Evolutionary conservation across 2,329 filamentous ascomycete species (phyloP).

Genomic region (Pseudonectria buxi): DNA sequence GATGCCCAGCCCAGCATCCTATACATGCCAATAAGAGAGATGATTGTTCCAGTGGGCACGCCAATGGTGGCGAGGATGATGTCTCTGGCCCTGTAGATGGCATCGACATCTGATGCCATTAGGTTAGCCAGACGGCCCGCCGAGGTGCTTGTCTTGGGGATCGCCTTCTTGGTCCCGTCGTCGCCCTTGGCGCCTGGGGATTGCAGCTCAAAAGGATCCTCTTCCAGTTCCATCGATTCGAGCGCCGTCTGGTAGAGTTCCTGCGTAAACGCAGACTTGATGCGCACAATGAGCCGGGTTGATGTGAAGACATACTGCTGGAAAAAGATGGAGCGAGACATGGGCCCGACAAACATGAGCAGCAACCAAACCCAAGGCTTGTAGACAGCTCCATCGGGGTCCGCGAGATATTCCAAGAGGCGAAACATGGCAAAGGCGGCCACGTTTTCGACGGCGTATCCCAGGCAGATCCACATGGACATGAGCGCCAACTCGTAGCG

Average conservation of each 20-base stretch:
- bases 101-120: conserved; percentile 53
- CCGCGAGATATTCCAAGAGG: conserved; percentile 44
- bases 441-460: conserved; percentile 41
- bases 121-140: conserved; percentile 48
- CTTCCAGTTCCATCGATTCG: conserved; percentile 49
- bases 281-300: conserved; percentile 48
- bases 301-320: conserved; percentile 54
- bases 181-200: conserved; percentile 18
- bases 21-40: conserved; percentile 47
- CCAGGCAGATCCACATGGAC: conserved; percentile 32
- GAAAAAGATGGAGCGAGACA: conserved; percentile 41
- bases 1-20: conserved; percentile 49
- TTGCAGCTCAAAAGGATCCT: conserved; percentile 39
- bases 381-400: conserved; percentile 37
- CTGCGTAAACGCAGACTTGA: conserved; percentile 51
- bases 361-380: conserved; percentile 48
- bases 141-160: conserved; percentile 32
- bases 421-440: conserved; percentile 48
- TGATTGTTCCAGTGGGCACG: conserved; percentile 38
- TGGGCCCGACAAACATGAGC: conserved; percentile 45
- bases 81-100: conserved; percentile 45
- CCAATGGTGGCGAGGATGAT: conserved; percentile 40
- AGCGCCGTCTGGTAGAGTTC: conserved; percentile 52
- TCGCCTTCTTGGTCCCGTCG: conserved; percentile 20
- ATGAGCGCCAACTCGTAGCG: conserved; percentile 37